A percentile compares a stretch with the other conserved stretches of the same genome.
phyloP scores from a whole-genome alignment of 1,284 basidiomycete species.

The Sanghuangporus sanghuang region DNA sequence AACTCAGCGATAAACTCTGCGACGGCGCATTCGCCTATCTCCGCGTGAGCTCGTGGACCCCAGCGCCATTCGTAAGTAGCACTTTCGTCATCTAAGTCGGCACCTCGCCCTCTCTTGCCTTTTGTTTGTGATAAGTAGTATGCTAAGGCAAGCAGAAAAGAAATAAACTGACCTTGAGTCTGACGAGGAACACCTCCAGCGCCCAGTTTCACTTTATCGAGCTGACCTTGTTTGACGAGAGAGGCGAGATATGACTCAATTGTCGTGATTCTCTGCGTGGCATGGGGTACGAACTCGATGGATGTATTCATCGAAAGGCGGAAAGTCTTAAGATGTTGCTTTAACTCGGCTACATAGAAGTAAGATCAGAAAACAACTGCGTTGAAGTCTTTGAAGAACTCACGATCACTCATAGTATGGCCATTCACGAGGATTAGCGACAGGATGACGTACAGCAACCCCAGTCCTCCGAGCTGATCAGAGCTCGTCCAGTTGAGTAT shows the following conservation, averaged over 20 bases:
- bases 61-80: constrained; percentile 69
- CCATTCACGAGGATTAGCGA: constrained; percentile 69
- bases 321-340: constrained; percentile 55
- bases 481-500: constrained; percentile 62
- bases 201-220: constrained; percentile 39
- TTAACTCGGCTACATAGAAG: constrained; percentile 48
- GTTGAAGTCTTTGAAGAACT: constrained; percentile 20
- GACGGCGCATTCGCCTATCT: constrained; percentile 64
- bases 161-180: constrained; percentile 10
- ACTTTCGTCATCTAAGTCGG: constrained; percentile 40
- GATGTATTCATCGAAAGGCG: constrained; percentile 40
- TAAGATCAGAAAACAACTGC: background rate
- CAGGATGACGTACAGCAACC: constrained; percentile 65
- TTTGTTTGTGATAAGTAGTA: constrained; percentile 18
- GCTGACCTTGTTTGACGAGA: constrained; percentile 60
- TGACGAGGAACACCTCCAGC: constrained; percentile 3
- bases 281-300: constrained; percentile 43
- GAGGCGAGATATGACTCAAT: constrained; percentile 54
- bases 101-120: constrained; percentile 48
- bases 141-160: no score
- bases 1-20: constrained; percentile 69
- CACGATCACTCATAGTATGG: constrained; percentile 60
- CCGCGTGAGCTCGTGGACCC: constrained; percentile 67
- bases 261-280: constrained; percentile 41
- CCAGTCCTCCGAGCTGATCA: constrained; percentile 59